phyloP scores from a whole-genome alignment of 192 early-diverging fungal genomes.

The Backusella sp. region DNA sequence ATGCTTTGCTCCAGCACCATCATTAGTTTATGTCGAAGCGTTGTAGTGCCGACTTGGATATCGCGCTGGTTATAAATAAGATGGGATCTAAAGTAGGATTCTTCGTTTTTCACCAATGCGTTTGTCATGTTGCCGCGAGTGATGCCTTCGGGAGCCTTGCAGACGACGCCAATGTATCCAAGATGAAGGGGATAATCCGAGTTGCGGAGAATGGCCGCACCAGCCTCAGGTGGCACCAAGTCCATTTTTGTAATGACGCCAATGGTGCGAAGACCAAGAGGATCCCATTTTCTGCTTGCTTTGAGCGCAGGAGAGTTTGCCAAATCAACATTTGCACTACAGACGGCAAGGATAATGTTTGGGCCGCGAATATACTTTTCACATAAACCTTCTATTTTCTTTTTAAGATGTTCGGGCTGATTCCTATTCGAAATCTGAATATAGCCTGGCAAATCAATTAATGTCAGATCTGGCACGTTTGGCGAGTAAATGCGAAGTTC shows the following conservation, averaged over 20 bases:
- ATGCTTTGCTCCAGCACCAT: conserved; percentile 90
- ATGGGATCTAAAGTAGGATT: conserved; percentile 53
- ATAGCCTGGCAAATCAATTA: conserved; percentile 86
- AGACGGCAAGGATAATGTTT: conserved; percentile 85
- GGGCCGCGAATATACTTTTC: conserved; percentile 79
- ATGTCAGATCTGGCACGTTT: conserved; percentile 77
- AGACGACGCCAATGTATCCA: conserved; percentile 96
- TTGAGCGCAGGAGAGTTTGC: conserved; percentile 84
- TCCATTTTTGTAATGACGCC: conserved; percentile 90
- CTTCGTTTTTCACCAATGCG: conserved; percentile 53
- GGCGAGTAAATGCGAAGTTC: conserved; percentile 84
- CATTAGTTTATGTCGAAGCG: conserved; percentile 86
- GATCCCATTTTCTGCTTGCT: conserved; percentile 77
- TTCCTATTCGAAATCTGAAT: conserved; percentile 83
- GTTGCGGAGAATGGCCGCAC: conserved; percentile 80
- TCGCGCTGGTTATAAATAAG: conserved; percentile 60
- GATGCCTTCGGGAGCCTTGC: conserved; percentile 56
- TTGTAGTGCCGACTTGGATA: conserved; percentile 81
- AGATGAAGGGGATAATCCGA: conserved; percentile 91
- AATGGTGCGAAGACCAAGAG: conserved; percentile 76
- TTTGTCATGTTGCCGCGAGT: conserved; percentile 46
- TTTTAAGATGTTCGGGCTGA: conserved; percentile 75
- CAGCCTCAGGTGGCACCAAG: conserved; percentile 78
- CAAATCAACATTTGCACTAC: conserved; percentile 81
- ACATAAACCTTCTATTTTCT: conserved; percentile 80